Evolutionary conservation across 371 early-diverging fungal genomes (phyloP), one percentile per base, ranked within the genome.

Genomic region (Synchytrium microbalum): DNA sequence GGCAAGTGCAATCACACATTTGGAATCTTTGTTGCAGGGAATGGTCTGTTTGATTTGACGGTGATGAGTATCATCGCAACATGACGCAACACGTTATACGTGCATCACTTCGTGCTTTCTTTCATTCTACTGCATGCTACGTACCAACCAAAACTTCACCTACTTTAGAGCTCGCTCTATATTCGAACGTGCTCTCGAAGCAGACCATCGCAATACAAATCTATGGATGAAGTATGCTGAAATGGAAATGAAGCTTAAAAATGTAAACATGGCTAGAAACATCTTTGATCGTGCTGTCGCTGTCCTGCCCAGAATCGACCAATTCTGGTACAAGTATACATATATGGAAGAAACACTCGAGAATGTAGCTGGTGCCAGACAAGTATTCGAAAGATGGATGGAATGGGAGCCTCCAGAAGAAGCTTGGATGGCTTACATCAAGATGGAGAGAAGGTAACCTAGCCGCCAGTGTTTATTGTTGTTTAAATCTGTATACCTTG

Each of bases 351-450:
- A 97, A 70, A 80, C 88, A 70, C 72, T 97, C 70, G 95, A 91
- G 51, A 93, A 97, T 63, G 84, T 93, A 0, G 82, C 86, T 1
- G 92, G 92, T 2, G 92, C 92, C 3, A 82, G 97, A 26, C 89
- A 89, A 60, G 89, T 98, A 24, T 98, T 96, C 80, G 94, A 96
- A 63, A 86, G 98, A 52, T 98, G 98, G 98, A 95, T 98, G 93
- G 84, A 89, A 62, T 97, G 98, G 97, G 93, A 96, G 67, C 96
- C 97, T 1, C 78, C 84, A 54, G 92, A 90, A 67, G 85, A 86
- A 13, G 95, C 95, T 0, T 98, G 96, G 96, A 76, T 79, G 72
- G 92, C 95, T 0, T 98, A 92, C 68, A 87, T 96, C 62, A 92
- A 93, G 74, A 87, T 97, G 75, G 98, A 98, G 72, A 80, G 82